Conservation (phyloP, 768 basidiomycete species). For the Panus rudis region DNA sequence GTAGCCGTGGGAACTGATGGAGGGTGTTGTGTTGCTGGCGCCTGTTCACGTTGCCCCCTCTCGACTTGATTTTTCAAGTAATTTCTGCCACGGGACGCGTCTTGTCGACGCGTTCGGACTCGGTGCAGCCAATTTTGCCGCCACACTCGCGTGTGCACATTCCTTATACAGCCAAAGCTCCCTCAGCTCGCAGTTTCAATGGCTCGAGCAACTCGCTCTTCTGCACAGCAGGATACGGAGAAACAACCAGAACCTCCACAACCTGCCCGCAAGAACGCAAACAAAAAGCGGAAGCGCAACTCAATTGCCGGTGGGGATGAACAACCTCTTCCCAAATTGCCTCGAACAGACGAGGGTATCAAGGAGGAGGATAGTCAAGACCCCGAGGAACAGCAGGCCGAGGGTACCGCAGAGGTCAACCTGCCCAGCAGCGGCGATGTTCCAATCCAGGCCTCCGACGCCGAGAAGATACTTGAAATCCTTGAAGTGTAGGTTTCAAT, state of each 20-base stretch:
- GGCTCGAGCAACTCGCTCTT: constrained; percentile 75
- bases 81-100: constrained; percentile 22
- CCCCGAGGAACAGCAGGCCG: constrained; percentile 15
- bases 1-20: too few relatives aligned
- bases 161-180: too few relatives aligned
- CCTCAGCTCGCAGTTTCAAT: constrained; percentile 34
- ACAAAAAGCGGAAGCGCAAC: constrained; percentile 67
- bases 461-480: constrained; percentile 51
- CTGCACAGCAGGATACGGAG: constrained; percentile 36
- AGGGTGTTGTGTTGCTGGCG: too few relatives aligned
- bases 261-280: constrained; percentile 18
- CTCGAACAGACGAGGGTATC: constrained; percentile 31
- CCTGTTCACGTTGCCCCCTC: too few relatives aligned
- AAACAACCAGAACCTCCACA: constrained; percentile 17
- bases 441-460: constrained; percentile 37
- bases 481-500: constrained; percentile 42
- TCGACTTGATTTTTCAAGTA: constrained; percentile 12
- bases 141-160: constrained; percentile 28
- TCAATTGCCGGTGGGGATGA: constrained; percentile 40
- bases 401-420: constrained; percentile 12
- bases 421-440: constrained; percentile 38
- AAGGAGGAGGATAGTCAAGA: constrained; percentile 26
- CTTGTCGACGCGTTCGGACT: constrained; percentile 15
- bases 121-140: constrained; percentile 17
- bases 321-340: constrained; percentile 43